Evolutionary conservation across 2,329 filamentous ascomycete genomes (phyloP).

Genomic region (Aspergillus felis): DNA sequence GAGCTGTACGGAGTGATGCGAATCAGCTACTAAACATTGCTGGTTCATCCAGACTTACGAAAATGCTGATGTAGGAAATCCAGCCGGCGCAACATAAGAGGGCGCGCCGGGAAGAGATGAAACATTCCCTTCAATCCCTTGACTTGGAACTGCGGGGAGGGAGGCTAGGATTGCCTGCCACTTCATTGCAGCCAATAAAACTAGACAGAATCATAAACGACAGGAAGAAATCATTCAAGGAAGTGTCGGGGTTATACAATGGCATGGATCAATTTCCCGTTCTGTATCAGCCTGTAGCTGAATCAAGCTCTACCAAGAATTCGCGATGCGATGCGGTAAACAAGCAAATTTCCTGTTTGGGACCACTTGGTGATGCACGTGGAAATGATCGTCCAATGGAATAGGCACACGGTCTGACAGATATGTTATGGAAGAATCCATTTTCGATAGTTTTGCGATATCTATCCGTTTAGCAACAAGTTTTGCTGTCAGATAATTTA

Average conservation of each 20-base stretch:
- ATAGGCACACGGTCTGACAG: not conserved
- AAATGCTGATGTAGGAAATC: constrained; percentile 51
- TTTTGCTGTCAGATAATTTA: too few species aligned
- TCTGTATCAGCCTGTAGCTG: not conserved
- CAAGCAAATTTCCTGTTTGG: not conserved
- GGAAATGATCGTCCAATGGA: not conserved
- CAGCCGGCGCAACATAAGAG: constrained; percentile 34
- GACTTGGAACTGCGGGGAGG: constrained; percentile 1
- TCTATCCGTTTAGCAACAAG: too few species aligned
- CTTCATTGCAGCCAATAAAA: not conserved
- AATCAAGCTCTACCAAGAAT: not conserved
- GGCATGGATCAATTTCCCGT: too few species aligned
- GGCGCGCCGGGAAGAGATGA: constrained; percentile 19
- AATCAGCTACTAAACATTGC: not conserved
- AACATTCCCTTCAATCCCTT: constrained; percentile 1
- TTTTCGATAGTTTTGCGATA: too few species aligned
- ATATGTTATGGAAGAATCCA: too few species aligned
- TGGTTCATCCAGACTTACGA: constrained; percentile 26
- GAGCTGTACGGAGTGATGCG: constrained; percentile 14
- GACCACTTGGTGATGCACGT: not conserved
- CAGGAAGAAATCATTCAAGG: not conserved
- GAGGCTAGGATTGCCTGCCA: constrained; percentile 10
- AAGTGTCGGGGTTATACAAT: not conserved
- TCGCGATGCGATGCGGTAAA: not conserved
- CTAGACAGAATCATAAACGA: not conserved